These are phyloP conservation scores for Diaporthe sp. DNA, from an alignment of 2,329 filamentous ascomycete species.

Conservation along the genomic window DNA sequence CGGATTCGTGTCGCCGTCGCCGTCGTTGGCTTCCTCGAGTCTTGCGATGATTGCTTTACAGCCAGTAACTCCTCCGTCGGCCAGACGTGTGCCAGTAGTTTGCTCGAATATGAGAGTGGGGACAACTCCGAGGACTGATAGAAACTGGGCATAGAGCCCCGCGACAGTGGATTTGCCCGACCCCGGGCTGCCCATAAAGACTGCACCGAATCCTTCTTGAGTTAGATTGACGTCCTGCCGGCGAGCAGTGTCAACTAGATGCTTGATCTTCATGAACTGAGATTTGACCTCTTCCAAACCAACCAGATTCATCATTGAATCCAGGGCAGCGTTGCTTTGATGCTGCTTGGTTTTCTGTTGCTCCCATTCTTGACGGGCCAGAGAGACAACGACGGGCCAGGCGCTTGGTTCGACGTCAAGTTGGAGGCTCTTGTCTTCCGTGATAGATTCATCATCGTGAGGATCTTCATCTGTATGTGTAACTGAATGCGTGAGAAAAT, in stretches of 20 bases:
- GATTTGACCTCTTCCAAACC: not conserved
- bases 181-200: not conserved
- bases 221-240: not conserved
- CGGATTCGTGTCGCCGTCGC: not conserved
- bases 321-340: not conserved
- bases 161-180: not conserved
- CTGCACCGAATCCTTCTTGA: not conserved
- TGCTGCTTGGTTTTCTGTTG: not conserved
- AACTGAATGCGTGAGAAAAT: not conserved
- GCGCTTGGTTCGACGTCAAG: not conserved
- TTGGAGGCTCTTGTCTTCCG: not conserved
- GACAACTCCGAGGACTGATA: not conserved
- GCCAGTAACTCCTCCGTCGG: not conserved
- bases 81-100: not conserved
- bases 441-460: not conserved
- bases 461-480: not conserved
- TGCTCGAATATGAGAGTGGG: not conserved
- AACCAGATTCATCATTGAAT: not conserved
- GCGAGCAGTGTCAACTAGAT: not conserved
- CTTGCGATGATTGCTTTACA: not conserved
- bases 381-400: not conserved
- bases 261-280: not conserved
- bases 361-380: not conserved
- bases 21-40: too few relatives aligned
- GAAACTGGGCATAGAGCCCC: not conserved